Evolutionary conservation across 768 basidiomycete genomes (phyloP), one percentile per base, ranked within the genome.

Genomic region (Mycena leptocephala): DNA sequence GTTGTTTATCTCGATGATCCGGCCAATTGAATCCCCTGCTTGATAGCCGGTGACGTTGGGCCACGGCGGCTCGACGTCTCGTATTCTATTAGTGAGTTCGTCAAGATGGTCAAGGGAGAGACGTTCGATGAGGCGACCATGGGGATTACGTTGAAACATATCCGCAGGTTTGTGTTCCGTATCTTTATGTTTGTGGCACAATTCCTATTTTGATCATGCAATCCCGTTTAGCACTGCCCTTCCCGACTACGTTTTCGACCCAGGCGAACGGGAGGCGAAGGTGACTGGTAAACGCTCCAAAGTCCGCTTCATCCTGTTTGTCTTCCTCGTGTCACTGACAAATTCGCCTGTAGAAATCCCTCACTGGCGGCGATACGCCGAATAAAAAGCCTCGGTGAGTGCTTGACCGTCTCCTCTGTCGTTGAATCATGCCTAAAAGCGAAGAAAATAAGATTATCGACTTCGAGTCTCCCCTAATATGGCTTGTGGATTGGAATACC

Each of bases 31-130:
- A 53, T 33, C 30, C n/a, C 10, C 14, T 8, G 24, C 22, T n/a
- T 70, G 61, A 58, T 48, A 66, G 62, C 48, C 22, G 53, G 62
- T 3, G 70, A 73, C 43, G 24, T 39, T 0, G 41, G 13, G 1
- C 61, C 75, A 5, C 65, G 75, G n/a, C 32, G 77, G 20, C 65
- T 78, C 30, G 77, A 95, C 81, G 93, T 95, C 61, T 93, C 93
- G 70, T 94, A 93, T 84, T 93, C 95, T 4, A 94, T 93, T 4
- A 90, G 90, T 24, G 92, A 94, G 73, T 95, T 95, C 81, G 90
- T 90, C 26, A 93, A 93, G 82, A 88, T 93, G 28, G 93, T 93
- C 79, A 94, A 94, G 82, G 83, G 87, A 82, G 95, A 95, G 77
- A 91, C 91, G 78, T 95, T 91, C 79, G 93, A 95, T 66, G 90